phyloP scores from a whole-genome alignment of 2,329 filamentous ascomycete species.

The Pseudocercospora musae region DNA sequence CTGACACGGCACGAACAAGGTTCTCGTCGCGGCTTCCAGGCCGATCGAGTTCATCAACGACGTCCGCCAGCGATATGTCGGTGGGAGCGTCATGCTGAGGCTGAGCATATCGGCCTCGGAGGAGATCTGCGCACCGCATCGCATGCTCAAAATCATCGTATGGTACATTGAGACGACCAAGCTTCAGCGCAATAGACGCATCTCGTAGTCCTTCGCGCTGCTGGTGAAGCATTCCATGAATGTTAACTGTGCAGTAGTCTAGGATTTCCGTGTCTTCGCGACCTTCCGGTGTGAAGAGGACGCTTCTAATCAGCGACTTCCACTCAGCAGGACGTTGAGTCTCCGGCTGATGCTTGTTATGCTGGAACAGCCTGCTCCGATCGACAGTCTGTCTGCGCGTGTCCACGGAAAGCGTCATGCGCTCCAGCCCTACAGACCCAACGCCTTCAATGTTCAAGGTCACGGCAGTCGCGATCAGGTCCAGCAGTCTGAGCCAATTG shows the following conservation, averaged over 20 bases:
- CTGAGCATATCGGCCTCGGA: conserved; percentile 41
- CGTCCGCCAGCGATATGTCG: conserved; percentile 65
- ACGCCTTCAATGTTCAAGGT: conserved; percentile 74
- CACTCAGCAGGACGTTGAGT: conserved; percentile 82
- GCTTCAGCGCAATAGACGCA: conserved; percentile 83
- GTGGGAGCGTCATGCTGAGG: conserved; percentile 30
- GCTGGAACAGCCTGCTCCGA: conserved; percentile 81
- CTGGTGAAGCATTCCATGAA: conserved; percentile 86
- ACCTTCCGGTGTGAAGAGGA: conserved; percentile 83
- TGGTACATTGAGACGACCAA: conserved; percentile 85
- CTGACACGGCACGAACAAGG: conserved; percentile 78
- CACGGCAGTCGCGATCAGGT: conserved; percentile 79
- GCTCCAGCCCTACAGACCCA: conserved; percentile 80
- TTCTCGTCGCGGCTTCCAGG: conserved; percentile 65
- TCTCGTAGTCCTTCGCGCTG: conserved; percentile 84
- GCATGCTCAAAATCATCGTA: conserved; percentile 78
- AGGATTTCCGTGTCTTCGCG: conserved; percentile 81
- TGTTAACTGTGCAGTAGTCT: conserved; percentile 81
- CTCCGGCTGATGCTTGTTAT: conserved; percentile 62
- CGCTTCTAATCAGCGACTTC: conserved; percentile 80
- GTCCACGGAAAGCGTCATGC: conserved; percentile 81
- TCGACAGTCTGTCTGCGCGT: conserved; percentile 90
- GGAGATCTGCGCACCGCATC: conserved; percentile 52
- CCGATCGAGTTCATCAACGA: conserved; percentile 70
- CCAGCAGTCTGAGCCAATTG: conserved; percentile 83